phyloP scores from a whole-genome alignment of 2,329 filamentous ascomycete genomes.

The Cordyceps fumosorosea region DNA sequence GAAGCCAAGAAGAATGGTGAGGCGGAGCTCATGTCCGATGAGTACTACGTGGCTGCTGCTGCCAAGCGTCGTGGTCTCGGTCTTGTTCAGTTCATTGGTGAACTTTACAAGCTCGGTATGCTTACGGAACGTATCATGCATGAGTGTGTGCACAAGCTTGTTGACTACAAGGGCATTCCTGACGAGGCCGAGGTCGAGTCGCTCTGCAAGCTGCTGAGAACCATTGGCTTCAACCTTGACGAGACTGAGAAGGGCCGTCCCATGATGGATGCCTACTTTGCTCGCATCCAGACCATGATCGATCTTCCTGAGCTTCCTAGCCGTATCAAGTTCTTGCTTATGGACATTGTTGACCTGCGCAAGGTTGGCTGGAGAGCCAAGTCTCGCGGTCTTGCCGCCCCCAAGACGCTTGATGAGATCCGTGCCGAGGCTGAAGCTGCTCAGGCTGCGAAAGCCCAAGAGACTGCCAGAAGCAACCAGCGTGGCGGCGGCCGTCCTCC shows the following conservation, averaged over 20 bases:
- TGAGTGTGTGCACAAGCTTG: constrained; percentile 93
- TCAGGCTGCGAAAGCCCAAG: constrained; percentile 74
- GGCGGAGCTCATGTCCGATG: constrained; percentile 80
- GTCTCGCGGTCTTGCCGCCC: constrained; percentile 77
- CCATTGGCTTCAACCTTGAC: constrained; percentile 85
- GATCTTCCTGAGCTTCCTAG: constrained; percentile 75
- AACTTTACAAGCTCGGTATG: constrained; percentile 98
- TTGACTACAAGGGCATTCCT: constrained; percentile 88
- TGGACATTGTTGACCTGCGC: constrained; percentile 87
- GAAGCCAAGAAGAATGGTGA: constrained; percentile 54
- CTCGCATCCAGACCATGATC: constrained; percentile 76
- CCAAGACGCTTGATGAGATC: constrained; percentile 92
- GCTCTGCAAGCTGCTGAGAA: constrained; percentile 84
- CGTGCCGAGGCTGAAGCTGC: constrained; percentile 74
- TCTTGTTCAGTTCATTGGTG: constrained; percentile 98
- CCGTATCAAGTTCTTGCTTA: constrained; percentile 90
- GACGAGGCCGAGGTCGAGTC: constrained; percentile 97
- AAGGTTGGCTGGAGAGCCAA: constrained; percentile 74
- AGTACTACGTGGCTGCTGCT: constrained; percentile 90
- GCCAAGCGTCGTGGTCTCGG: constrained; percentile 95
- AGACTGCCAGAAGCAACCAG: constrained; percentile 54
- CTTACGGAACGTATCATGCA: constrained; percentile 99
- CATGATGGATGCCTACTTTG: constrained; percentile 92
- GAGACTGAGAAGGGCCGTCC: constrained; percentile 71
- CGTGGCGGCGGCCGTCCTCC: constrained; percentile 63